Evolutionary conservation across 1,284 basidiomycete genomes (phyloP).

Genomic region (Ceratobasidium sp.): DNA sequence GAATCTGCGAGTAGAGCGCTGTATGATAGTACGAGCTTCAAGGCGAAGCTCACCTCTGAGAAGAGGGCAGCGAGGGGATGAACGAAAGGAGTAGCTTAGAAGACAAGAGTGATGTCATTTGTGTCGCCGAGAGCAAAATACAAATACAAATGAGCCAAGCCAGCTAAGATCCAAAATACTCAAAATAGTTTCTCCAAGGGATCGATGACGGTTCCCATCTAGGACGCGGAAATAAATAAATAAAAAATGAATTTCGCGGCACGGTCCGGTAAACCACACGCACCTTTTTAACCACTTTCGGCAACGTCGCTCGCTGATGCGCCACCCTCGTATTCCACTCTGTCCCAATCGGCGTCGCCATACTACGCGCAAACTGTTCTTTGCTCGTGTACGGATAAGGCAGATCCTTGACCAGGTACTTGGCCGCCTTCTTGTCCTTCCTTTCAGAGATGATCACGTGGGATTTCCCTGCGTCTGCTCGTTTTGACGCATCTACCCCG

Average conservation of each 20-base stretch:
- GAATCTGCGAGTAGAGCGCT: no score
- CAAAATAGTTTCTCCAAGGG: slow-evolving; percentile 69
- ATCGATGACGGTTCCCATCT: slow-evolving; percentile 80
- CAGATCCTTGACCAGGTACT: slow-evolving; percentile 87
- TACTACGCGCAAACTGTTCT: slow-evolving; percentile 85
- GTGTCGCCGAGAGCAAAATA: no score
- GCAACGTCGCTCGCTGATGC: slow-evolving; percentile 84
- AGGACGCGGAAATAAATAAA: slow-evolving; percentile 38
- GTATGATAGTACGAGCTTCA: no score
- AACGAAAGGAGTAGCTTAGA: background rate
- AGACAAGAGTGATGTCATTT: no score
- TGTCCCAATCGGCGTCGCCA: slow-evolving; percentile 79
- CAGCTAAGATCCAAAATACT: background rate
- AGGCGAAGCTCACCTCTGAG: no score
- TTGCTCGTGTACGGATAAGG: slow-evolving; percentile 90
- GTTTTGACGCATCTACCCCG: slow-evolving; percentile 76
- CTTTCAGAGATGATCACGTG: slow-evolving; percentile 95
- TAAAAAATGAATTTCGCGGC: slow-evolving; percentile 33
- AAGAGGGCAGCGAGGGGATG: no score
- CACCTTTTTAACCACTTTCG: slow-evolving; percentile 85
- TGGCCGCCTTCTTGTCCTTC: slow-evolving; percentile 89
- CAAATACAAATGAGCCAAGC: no score
- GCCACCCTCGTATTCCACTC: slow-evolving; percentile 95
- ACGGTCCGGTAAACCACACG: slow-evolving; percentile 47
- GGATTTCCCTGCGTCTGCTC: slow-evolving; percentile 82